Conservation (phyloP, 2,329 filamentous ascomycete species). For the Hypoxylon sp. region DNA sequence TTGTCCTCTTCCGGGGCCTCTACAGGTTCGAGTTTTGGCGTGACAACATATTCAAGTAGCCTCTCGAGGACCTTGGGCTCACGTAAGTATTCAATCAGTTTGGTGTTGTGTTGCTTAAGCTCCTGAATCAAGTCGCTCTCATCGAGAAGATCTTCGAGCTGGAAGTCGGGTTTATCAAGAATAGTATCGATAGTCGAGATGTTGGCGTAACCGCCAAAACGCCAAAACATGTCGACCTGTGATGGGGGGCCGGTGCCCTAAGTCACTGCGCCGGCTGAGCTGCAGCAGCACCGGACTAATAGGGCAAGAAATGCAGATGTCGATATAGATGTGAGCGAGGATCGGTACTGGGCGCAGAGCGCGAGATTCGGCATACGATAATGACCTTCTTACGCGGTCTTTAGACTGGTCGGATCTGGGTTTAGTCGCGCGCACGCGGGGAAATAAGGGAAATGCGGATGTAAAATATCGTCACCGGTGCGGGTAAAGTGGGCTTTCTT, state of each 20-base stretch:
- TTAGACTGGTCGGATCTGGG: neutral
- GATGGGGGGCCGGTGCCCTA: slow-evolving; percentile 41
- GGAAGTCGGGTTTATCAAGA: slow-evolving; percentile 96
- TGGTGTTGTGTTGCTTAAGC: slow-evolving; percentile 97
- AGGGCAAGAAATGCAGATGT: slow-evolving; percentile 15
- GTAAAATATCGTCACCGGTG: slow-evolving; percentile 31
- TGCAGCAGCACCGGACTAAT: slow-evolving; percentile 40
- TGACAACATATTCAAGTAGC: slow-evolving; percentile 91
- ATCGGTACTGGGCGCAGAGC: slow-evolving; percentile 16
- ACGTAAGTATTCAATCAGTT: slow-evolving; percentile 95
- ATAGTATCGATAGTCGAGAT: slow-evolving; percentile 96
- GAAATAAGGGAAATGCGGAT: slow-evolving; percentile 12
- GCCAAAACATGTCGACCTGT: slow-evolving; percentile 92
- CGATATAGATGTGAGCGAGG: slow-evolving; percentile 8
- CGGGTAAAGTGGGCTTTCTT: slow-evolving; percentile 28
- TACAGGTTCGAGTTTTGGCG: slow-evolving; percentile 76
- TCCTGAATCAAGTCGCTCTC: slow-evolving; percentile 97
- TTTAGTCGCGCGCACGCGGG: slow-evolving; percentile 11
- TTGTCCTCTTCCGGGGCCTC: slow-evolving; percentile 68
- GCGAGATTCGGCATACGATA: slow-evolving; percentile 39
- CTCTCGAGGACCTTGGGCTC: slow-evolving; percentile 87
- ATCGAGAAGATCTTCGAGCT: slow-evolving; percentile 94
- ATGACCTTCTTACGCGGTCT: neutral
- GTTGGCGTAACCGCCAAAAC: slow-evolving; percentile 98
- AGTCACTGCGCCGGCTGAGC: slow-evolving; percentile 47